Base-by-base conservation (phyloP, 2,329 filamentous ascomycete species). In the Arthrobotrys sinensis region DNA sequence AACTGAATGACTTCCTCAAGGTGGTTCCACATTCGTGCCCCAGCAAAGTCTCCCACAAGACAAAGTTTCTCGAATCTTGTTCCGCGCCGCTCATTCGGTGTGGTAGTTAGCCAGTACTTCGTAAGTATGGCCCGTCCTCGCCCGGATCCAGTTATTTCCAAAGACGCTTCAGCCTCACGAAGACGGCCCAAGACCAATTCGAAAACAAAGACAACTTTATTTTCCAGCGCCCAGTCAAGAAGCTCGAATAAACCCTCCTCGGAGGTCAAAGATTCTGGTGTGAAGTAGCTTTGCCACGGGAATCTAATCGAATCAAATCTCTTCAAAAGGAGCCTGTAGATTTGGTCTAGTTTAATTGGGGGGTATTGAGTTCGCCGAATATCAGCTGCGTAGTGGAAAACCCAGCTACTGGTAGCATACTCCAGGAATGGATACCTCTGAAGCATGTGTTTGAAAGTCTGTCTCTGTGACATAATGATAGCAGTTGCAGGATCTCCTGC, bases 281-380 rank as follows among this genome's bases (percentile, higher is more conserved):
- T 34, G 24, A 68, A 63, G 28, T 68, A 48, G 6, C 8, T 68
- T 24, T 76, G 71, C 71, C 71, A 76, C 0, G 71, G 71, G 55
- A 68, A 76, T 46, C 63, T 43, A 16, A 76, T 76, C 4, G 55
- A 19, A 1, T 50, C 1, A 14, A 48, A 40, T 36, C 38, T 71
- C 14, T 46, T 4, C 19, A 52, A 34, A 52, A 10, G 4, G 24
- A 52, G 48, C 12, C 4, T 50, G 6, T 4, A 50, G 1, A 50
- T 50, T 21, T 34, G n/a, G n/a, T n/a, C n/a, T n/a, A n/a, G n/a
- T n/a, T n/a, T n/a, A 43, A 14, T 8, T 34, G 10, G 19, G 6
- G 12, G 7, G 60, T 19, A 12, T 19, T 21, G 10, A 5, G 14
- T 14, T 24, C 16, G n/a, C 52, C n/a, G 28, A 57, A 14, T 8